Evolutionary conservation across 176 grass and related monocot species (phyloP).

Genomic region (Urochloa ruziziensis): DNA sequence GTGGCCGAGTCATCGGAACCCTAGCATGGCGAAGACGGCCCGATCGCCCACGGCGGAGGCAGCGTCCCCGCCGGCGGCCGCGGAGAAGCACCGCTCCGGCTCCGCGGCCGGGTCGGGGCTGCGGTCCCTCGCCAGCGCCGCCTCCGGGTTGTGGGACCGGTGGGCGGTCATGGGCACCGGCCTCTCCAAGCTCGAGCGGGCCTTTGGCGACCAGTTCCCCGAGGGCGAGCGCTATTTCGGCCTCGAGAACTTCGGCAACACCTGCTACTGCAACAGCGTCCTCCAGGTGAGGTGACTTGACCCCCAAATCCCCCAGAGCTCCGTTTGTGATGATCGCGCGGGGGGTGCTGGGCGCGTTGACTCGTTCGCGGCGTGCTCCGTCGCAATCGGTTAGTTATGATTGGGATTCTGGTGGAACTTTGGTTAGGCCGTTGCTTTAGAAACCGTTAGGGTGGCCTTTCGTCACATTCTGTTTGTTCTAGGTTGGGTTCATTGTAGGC

Average conservation of each 20-base stretch:
- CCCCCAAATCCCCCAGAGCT: neutral
- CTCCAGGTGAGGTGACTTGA: slow-evolving; percentile 62
- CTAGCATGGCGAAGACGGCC: slow-evolving; percentile 42
- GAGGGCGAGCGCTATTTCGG: slow-evolving; percentile 96
- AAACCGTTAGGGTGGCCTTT: neutral
- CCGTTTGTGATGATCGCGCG: neutral
- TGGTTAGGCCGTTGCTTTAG: neutral
- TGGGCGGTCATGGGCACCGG: slow-evolving; percentile 68
- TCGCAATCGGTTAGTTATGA: slow-evolving; percentile 5
- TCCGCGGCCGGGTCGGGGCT: slow-evolving; percentile 58
- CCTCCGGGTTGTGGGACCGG: slow-evolving; percentile 70
- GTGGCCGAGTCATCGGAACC: neutral
- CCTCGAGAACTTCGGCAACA: slow-evolving; percentile 97
- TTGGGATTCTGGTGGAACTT: neutral
- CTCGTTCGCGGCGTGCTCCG: neutral
- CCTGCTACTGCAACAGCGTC: slow-evolving; percentile 99
- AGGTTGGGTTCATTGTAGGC: neutral
- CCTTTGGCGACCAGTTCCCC: slow-evolving; percentile 88
- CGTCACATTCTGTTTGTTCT: neutral
- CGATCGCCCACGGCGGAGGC: slow-evolving; percentile 48
- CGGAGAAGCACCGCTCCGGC: slow-evolving; percentile 48
- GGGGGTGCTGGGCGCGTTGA: neutral
- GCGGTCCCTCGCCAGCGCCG: slow-evolving; percentile 67
- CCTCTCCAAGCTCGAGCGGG: slow-evolving; percentile 87
- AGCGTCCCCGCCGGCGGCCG: slow-evolving; percentile 21